Base-by-base conservation (phyloP, 441 rosid genomes). In the Gossypium gossypioides region DNA sequence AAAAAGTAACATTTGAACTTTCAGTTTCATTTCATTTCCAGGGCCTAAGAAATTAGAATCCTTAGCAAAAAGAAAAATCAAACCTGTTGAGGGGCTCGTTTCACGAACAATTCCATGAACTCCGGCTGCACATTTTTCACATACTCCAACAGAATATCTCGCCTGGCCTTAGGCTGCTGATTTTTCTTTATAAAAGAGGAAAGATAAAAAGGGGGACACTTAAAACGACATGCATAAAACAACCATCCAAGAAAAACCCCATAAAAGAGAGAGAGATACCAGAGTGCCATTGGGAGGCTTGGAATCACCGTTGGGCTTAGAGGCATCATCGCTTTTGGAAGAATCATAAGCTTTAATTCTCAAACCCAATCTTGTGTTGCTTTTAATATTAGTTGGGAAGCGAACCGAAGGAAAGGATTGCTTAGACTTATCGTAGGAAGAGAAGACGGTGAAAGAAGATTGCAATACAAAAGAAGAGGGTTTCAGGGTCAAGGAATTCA, bases 41-140 rank as follows among this genome's bases (percentile, higher is more conserved):
- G 18, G n/a, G 50, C 59, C 10, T 6, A 22, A 12, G 24, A 32
- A 19, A 34, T 24, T 2, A 44, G 42, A 52, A 76, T 34, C 56
- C 50, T 22, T 68, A 64, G 60, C n/a, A 82, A 74, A 59, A 56
- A 55, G 5, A 60, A 37, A 6, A 58, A n/a, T 15, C 21, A 73
- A 75, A 89, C 99, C 91, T 89, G 93, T 72, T 86, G 89, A 0
- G 97, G 95, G 10, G 97, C 99, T 75, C 94, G 86, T 78, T 91
- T 88, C 70, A 91, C 89, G 54, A 95, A 95, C 78, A 95, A 42
- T 77, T 95, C 97, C 97, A 89, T 91, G 61, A 95, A 95, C 74
- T 95, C 99, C 0, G 98, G 97, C 81, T 95, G 92, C 83, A 91
- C 99, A 76, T 82, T 92, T 76, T 92, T 89, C 9, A 92, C 99